A percentile compares a stretch with the other conserved stretches of the same genome.
These are phyloP conservation scores for Nigrospora oryzae DNA, from an alignment of 2,329 filamentous ascomycete species.

Conservation along the genomic window DNA sequence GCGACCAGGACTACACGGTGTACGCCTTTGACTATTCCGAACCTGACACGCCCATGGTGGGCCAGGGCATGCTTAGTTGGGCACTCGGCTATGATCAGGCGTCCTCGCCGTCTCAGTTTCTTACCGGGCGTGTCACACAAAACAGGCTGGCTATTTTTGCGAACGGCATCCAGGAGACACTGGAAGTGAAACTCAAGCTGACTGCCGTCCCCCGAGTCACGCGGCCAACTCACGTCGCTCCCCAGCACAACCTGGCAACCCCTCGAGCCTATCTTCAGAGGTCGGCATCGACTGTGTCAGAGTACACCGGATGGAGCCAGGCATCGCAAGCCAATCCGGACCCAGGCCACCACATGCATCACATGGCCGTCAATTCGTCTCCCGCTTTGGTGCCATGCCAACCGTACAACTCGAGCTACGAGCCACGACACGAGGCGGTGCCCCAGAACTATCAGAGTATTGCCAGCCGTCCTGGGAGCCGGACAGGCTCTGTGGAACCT, in stretches of 20 bases:
- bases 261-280: slow-evolving; percentile 7
- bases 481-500: slow-evolving; percentile 16
- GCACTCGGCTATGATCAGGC: slow-evolving; percentile 36
- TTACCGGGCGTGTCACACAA: slow-evolving; percentile 85
- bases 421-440: slow-evolving; percentile 10
- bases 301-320: slow-evolving; percentile 69
- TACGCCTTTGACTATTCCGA: slow-evolving; percentile 97
- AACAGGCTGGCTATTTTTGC: slow-evolving; percentile 79
- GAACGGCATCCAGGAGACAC: slow-evolving; percentile 73
- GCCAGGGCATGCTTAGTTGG: slow-evolving; percentile 91
- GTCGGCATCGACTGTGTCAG: slow-evolving; percentile 38
- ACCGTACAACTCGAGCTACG: slow-evolving; percentile 14
- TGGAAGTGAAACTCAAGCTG: slow-evolving; percentile 88
- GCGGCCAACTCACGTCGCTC: slow-evolving; percentile 12
- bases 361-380: slow-evolving; percentile 8
- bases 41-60: slow-evolving; percentile 83
- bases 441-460: slow-evolving; percentile 9
- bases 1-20: slow-evolving; percentile 80
- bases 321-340: slow-evolving; percentile 65
- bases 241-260: slow-evolving; percentile 8
- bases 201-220: slow-evolving; percentile 60
- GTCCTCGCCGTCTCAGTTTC: slow-evolving; percentile 48
- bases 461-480: slow-evolving; percentile 11
- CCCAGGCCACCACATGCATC: slow-evolving; percentile 12
- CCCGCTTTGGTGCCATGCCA: slow-evolving; percentile 21